Conservation (phyloP, 1,284 basidiomycete genomes). For the Garcileccinum viscosum region DNA sequence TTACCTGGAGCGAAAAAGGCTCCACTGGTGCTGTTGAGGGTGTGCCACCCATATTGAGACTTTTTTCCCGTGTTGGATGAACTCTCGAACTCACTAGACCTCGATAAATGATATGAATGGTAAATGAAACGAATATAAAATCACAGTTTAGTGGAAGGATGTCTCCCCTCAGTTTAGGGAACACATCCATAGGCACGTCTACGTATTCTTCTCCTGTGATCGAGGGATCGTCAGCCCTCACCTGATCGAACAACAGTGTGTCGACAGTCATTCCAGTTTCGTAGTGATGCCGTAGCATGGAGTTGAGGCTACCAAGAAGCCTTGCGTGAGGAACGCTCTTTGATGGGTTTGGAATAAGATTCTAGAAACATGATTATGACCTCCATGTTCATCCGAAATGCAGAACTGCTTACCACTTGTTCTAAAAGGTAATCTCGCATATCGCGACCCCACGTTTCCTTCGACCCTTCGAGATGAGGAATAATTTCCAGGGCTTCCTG, state of each 20-base stretch:
- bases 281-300: not conserved
- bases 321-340: not conserved
- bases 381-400: not conserved
- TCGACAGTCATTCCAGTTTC: not conserved
- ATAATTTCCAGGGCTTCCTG: not conserved
- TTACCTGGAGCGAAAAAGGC: too few species aligned
- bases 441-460: not conserved
- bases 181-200: not conserved
- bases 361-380: not conserved
- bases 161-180: not conserved
- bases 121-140: not conserved
- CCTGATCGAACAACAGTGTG: not conserved
- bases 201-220: not conserved
- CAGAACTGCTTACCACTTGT: not conserved
- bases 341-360: not conserved
- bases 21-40: too few species aligned
- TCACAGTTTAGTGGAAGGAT: not conserved
- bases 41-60: too few species aligned
- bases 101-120: too few species aligned
- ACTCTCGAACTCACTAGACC: too few species aligned
- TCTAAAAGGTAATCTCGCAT: not conserved
- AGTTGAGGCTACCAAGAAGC: not conserved
- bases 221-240: not conserved
- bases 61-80: too few species aligned
- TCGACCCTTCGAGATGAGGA: not conserved